These are phyloP conservation scores for Ampelocalamus luodianensis DNA, from an alignment of 176 grass and related monocot species.

Conservation along the genomic window DNA sequence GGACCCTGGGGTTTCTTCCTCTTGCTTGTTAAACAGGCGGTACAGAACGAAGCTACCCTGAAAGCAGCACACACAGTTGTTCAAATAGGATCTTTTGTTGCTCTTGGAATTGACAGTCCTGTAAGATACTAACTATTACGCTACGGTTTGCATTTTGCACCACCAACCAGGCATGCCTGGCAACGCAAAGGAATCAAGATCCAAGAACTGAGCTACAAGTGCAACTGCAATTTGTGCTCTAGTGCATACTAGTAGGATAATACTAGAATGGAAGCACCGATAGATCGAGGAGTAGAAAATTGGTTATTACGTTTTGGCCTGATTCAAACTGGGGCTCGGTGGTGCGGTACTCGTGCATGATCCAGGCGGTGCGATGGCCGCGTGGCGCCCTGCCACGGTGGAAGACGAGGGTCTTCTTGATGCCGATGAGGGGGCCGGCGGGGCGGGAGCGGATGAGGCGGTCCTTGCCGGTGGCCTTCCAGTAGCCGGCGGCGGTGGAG, in stretches of 20 bases:
- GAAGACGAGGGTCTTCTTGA: conserved; percentile 78
- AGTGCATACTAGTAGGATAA: too few relatives aligned
- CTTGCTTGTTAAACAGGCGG: conserved; percentile 68
- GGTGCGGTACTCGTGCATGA: conserved; percentile 85
- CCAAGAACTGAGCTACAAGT: background rate
- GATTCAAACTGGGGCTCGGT: conserved; percentile 43
- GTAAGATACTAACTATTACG: background rate
- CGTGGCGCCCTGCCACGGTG: conserved; percentile 59
- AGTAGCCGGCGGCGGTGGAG: conserved; percentile 85
- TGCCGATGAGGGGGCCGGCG: conserved; percentile 56
- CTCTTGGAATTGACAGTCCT: background rate
- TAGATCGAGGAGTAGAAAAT: background rate
- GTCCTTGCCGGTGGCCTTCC: conserved; percentile 99
- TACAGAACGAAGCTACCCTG: conserved; percentile 74
- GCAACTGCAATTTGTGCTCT: background rate
- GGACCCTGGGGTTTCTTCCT: conserved; percentile 42
- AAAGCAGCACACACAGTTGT: background rate
- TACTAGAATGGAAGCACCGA: background rate
- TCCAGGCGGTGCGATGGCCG: conserved; percentile 56
- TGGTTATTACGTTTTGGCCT: conserved; percentile 40
- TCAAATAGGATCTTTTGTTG: background rate
- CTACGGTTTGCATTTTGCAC: background rate
- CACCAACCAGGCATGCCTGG: background rate
- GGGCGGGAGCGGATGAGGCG: conserved; percentile 59
- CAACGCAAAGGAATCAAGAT: too few relatives aligned